Base-by-base conservation (phyloP, 225 moss, liverwort and hornwort genomes). In the Pseudoscleropodium purum region DNA sequence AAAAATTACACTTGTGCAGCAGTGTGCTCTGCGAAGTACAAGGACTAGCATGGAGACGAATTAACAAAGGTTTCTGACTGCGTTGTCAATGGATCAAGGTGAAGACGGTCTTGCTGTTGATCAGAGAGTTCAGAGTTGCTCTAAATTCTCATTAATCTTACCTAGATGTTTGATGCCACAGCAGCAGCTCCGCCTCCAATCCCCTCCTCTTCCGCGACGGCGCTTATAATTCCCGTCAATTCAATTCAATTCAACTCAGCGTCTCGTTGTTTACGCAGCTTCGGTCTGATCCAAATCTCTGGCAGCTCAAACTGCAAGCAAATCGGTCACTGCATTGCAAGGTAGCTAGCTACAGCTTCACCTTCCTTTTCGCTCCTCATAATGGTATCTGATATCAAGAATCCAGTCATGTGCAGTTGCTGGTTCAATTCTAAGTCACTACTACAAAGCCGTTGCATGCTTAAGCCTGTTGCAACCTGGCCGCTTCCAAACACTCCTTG, bases 401-500 rank as follows among this genome's bases (percentile, higher is more conserved):
- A 75, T 65, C 57, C 89, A 52, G 30, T 75, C 49, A 47, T 76
- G 68, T 36, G 60, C 67, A 91, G 20, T 24, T 60, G 37, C 24
- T 31, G 31, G 52, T 36, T 68, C 36, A 68, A 43, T 30, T 86
- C 76, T 39, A 67, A 56, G 24, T 67, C 79, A 65, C 65, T 52
- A 39, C 64, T 83, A 41, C 52, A 66, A 66, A 79, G 8, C 33
- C 41, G 16, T 66, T 29, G n/a, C 52, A 14, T 41, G 79, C 76
- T 56, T 19, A 87, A 56, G 80, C 68, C 57, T 36, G 59, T 36
- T 87, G 69, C 80, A 80, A 73, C 56, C 73, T 86, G 85, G 81
- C 86, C 52, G 74, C 85, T 89, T 89, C 85, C 81, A 89, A 86
- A 41, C 89, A 81, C 72, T 89, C 89, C 72, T 89, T 89, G 41